Conservation (phyloP, 257 asterid genomes). For the Anisodus tanguticus region DNA sequence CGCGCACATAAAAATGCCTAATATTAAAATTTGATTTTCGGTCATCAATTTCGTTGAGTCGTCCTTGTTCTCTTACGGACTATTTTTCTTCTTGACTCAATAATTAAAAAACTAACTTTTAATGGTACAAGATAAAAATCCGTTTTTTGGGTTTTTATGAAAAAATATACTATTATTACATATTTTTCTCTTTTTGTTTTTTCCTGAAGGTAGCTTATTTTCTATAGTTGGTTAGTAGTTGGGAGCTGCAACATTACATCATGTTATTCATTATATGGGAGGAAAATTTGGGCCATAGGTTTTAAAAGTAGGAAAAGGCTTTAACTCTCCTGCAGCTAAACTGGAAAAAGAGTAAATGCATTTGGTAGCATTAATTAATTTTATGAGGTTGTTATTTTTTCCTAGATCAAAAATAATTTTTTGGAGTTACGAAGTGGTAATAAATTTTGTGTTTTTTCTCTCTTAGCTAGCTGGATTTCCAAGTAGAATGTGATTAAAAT, state of each 20-base stretch:
- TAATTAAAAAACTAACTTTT: not conserved
- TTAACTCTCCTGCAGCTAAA: slow-evolving; percentile 23
- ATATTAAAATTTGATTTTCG: not conserved
- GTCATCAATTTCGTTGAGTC: not conserved
- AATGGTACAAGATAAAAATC: not conserved
- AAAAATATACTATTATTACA: not conserved
- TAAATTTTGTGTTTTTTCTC: not conserved
- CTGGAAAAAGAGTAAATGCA: slow-evolving; percentile 40
- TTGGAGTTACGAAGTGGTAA: not conserved
- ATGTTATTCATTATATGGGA: not conserved
- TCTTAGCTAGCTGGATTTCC: not conserved
- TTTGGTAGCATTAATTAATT: slow-evolving; percentile 9
- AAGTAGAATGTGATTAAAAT: not conserved
- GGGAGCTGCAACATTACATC: not conserved
- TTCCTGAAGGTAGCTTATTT: not conserved
- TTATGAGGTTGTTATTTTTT: not conserved
- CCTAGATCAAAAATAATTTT: not conserved
- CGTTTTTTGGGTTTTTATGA: not conserved
- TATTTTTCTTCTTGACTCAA: not conserved
- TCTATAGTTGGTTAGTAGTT: not conserved
- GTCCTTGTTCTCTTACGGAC: not conserved
- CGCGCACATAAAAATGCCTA: not conserved
- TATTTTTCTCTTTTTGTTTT: not conserved
- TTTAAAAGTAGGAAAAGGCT: slow-evolving; percentile 19
- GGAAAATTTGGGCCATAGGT: slow-evolving; percentile 23